These are phyloP conservation scores for Cercospora sp. DNA, from an alignment of 2,329 filamentous ascomycete genomes.

Conservation along the genomic window DNA sequence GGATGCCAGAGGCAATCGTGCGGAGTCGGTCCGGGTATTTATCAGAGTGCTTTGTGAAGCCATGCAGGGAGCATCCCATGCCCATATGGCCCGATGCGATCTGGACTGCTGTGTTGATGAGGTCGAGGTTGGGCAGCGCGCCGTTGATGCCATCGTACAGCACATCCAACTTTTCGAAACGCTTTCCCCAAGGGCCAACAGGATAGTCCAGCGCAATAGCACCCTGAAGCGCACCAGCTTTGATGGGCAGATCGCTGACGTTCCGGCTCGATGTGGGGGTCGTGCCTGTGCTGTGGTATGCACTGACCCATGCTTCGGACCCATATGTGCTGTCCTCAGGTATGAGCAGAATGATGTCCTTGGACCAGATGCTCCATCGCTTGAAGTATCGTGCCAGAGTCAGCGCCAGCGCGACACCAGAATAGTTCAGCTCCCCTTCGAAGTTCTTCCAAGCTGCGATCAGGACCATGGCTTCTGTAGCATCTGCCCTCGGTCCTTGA, in stretches of 20 bases:
- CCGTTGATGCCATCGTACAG: slow-evolving; percentile 96
- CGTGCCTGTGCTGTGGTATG: slow-evolving; percentile 89
- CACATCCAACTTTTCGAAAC: slow-evolving; percentile 85
- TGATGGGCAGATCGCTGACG: slow-evolving; percentile 77
- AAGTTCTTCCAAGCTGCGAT: slow-evolving; percentile 87
- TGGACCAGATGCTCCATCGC: slow-evolving; percentile 97
- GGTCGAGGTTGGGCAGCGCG: slow-evolving; percentile 89
- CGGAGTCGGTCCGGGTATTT: slow-evolving; percentile 77
- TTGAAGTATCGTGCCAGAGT: slow-evolving; percentile 94
- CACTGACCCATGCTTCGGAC: slow-evolving; percentile 95
- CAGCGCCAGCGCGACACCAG: slow-evolving; percentile 81
- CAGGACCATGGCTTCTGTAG: slow-evolving; percentile 93
- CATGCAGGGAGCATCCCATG: slow-evolving; percentile 77
- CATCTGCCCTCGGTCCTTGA: slow-evolving; percentile 90
- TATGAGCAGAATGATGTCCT: slow-evolving; percentile 92
- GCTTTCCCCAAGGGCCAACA: slow-evolving; percentile 64
- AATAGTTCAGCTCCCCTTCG: slow-evolving; percentile 74
- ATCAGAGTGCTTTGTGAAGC: slow-evolving; percentile 76
- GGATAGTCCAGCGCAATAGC: slow-evolving; percentile 93
- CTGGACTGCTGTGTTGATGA: slow-evolving; percentile 89
- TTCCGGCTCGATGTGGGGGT: slow-evolving; percentile 49
- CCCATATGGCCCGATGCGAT: slow-evolving; percentile 92
- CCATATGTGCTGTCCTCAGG: slow-evolving; percentile 86
- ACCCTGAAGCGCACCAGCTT: slow-evolving; percentile 89
- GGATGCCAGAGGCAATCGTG: slow-evolving; percentile 89